phyloP scores from a whole-genome alignment of 306 rosid genomes.

The Echinosophora koreensis region DNA sequence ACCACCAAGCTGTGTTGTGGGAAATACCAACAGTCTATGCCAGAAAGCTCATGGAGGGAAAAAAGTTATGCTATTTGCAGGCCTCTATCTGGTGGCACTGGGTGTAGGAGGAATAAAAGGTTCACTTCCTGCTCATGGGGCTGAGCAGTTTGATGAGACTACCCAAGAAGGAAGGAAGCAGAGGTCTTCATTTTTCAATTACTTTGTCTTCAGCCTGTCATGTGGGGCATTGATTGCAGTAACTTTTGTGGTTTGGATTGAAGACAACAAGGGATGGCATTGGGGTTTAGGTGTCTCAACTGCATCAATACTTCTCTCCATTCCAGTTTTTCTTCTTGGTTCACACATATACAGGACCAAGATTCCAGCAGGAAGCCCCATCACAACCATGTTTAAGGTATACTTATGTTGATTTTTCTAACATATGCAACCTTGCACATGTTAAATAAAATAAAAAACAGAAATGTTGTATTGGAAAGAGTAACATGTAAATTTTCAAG shows the following conservation, averaged over 20 bases:
- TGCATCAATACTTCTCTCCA: conserved; percentile 64
- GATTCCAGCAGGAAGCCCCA: conserved; percentile 75
- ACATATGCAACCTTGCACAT: too few species aligned
- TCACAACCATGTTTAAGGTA: conserved; percentile 79
- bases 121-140: conserved; percentile 85
- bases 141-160: conserved; percentile 79
- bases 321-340: conserved; percentile 83
- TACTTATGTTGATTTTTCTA: too few species aligned
- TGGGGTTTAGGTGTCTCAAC: conserved; percentile 86
- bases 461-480: too few species aligned
- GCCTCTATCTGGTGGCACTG: conserved; percentile 79
- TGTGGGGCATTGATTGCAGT: conserved; percentile 84
- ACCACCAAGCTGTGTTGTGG: conserved; percentile 66
- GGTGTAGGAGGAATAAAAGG: conserved; percentile 97
- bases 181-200: conserved; percentile 79
- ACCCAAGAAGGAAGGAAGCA: conserved; percentile 65
- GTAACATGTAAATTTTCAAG: too few species aligned
- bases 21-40: conserved; percentile 53
- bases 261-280: conserved; percentile 90
- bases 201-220: conserved; percentile 74
- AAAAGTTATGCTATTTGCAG: conserved; percentile 67
- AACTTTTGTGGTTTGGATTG: conserved; percentile 86
- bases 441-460: too few species aligned
- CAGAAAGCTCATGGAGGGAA: conserved; percentile 56
- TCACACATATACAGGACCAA: conserved; percentile 68